These are phyloP conservation scores for Bifiguratus adelaidae DNA, from an alignment of 192 early-diverging fungal genomes.

Conservation along the genomic window DNA sequence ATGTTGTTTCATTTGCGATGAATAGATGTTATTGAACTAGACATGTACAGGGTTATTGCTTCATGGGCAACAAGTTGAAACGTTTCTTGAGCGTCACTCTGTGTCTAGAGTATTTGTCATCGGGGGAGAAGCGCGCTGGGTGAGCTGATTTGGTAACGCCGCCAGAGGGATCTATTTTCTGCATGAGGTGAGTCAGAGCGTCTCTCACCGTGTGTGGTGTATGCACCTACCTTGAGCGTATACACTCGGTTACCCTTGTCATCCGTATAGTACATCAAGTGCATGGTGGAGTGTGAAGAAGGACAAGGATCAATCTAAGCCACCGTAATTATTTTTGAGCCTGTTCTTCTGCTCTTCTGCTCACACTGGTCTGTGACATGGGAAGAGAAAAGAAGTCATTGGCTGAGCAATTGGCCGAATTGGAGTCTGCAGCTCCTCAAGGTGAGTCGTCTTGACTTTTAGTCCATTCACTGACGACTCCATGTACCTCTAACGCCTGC, in stretches of 20 bases:
- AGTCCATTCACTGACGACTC: neutral
- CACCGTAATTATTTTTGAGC: neutral
- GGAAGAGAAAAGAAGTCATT: constrained; percentile 29
- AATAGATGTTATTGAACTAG: too few species aligned
- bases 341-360: neutral
- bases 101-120: constrained; percentile 98
- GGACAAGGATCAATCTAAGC: neutral
- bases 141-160: constrained; percentile 93
- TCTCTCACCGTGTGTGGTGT: neutral
- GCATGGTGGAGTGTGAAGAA: constrained; percentile 51
- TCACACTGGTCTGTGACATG: neutral
- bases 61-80: constrained; percentile 75
- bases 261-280: constrained; percentile 85
- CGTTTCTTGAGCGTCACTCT: constrained; percentile 95
- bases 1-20: too few species aligned
- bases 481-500: neutral
- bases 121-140: constrained; percentile 97
- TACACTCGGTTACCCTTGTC: constrained; percentile 82
- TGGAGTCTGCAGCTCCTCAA: constrained; percentile 39
- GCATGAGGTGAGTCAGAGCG: neutral
- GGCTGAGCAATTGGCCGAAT: constrained; percentile 35
- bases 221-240: constrained; percentile 74
- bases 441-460: constrained; percentile 14
- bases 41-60: too few species aligned
- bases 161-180: constrained; percentile 76